phyloP scores from a whole-genome alignment of 2,329 filamentous ascomycete genomes.

The Stemphylium lycopersici region DNA sequence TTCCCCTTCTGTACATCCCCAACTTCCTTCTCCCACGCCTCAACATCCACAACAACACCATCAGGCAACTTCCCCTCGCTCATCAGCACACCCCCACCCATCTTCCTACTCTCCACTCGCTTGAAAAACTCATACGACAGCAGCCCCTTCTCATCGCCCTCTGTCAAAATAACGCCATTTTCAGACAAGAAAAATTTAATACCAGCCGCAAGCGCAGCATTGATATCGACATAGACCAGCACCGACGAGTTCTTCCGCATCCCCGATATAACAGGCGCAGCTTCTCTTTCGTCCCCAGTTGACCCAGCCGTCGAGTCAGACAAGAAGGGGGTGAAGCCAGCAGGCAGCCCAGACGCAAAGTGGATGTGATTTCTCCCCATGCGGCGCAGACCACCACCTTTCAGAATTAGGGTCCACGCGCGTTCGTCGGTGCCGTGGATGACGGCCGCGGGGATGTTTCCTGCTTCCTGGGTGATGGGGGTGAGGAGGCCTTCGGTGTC shows the following conservation, averaged over 20 bases:
- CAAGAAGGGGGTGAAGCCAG: constrained; percentile 45
- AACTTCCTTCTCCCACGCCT: constrained; percentile 45
- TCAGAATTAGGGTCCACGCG: constrained; percentile 76
- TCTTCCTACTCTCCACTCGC: constrained; percentile 68
- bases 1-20: constrained; percentile 26
- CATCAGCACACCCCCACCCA: constrained; percentile 70
- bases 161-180: constrained; percentile 55
- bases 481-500: constrained; percentile 74
- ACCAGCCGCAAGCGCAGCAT: constrained; percentile 64
- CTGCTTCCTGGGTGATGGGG: constrained; percentile 63
- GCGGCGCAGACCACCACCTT: constrained; percentile 75
- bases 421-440: constrained; percentile 90
- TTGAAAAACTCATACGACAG: constrained; percentile 64
- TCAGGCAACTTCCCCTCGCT: constrained; percentile 67
- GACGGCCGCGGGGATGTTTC: constrained; percentile 68
- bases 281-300: constrained; percentile 24
- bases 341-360: constrained; percentile 76
- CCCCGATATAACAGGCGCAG: constrained; percentile 70
- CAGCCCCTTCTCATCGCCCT: constrained; percentile 55
- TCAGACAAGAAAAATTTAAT: constrained; percentile 74
- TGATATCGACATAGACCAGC: constrained; percentile 77
- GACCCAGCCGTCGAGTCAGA: constrained; percentile 21
- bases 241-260: constrained; percentile 71
- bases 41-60: constrained; percentile 46
- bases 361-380: constrained; percentile 92